phyloP scores from a whole-genome alignment of 176 grass and related monocot genomes.

The Paspalum vaginatum region DNA sequence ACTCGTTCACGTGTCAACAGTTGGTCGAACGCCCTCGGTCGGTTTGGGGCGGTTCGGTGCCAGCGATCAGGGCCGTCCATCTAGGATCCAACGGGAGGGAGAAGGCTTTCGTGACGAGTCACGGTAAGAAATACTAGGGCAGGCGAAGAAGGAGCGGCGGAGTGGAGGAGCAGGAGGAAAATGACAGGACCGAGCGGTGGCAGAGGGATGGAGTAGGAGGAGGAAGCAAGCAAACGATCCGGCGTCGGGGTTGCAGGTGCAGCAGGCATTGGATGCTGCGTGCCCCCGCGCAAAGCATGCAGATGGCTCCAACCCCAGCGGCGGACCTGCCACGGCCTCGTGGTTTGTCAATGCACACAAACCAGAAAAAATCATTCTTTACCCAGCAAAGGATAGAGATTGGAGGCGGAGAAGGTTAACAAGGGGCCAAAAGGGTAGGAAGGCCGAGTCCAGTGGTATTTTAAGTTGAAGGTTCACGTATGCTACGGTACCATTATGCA shows the following conservation, averaged over 20 bases:
- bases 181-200: conserved; percentile 13
- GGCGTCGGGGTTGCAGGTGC: conserved; percentile 1
- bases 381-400: background rate
- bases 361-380: background rate
- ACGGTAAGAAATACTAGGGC: too few species aligned
- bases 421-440: conserved; percentile 5
- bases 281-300: background rate
- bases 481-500: too few species aligned
- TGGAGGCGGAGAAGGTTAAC: background rate
- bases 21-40: conserved; percentile 3
- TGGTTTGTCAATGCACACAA: conserved; percentile 15
- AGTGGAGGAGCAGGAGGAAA: background rate
- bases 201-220: background rate
- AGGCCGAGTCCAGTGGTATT: too few species aligned
- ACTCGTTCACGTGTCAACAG: background rate
- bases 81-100: background rate
- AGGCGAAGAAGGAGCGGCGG: too few species aligned
- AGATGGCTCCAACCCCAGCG: conserved; percentile 22
- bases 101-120: background rate
- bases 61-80: background rate
- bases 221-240: conserved; percentile 37
- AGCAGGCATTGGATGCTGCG: conserved; percentile 40
- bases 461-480: too few species aligned
- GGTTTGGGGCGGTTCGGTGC: background rate
- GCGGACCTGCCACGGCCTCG: conserved; percentile 1